phyloP scores from a whole-genome alignment of 2,329 filamentous ascomycete genomes.

The Lachnellula suecica region DNA sequence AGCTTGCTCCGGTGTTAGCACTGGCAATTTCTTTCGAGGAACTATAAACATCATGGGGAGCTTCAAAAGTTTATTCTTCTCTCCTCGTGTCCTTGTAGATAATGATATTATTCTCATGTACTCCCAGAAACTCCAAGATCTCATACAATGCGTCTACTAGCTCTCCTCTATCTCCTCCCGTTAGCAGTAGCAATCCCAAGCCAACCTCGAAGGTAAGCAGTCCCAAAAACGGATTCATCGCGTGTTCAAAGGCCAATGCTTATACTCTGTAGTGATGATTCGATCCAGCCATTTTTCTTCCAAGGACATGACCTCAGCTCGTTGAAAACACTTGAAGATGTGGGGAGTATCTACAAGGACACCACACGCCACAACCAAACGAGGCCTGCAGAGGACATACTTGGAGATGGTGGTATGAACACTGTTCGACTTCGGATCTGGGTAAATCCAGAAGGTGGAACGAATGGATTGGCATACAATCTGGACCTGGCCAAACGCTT shows the following conservation, averaged over 20 bases:
- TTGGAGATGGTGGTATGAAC: conserved; percentile 63
- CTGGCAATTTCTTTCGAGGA: neutral
- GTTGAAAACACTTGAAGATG: conserved; percentile 35
- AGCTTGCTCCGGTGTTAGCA: neutral
- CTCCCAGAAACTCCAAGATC: too few species aligned
- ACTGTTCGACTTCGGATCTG: conserved; percentile 69
- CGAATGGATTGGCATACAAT: conserved; percentile 70
- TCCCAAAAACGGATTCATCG: neutral
- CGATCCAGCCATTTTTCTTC: conserved; percentile 28
- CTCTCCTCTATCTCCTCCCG: conserved; percentile 1
- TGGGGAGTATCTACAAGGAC: conserved; percentile 38
- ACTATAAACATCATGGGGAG: neutral
- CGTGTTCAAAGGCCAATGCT: neutral
- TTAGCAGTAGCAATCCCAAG: conserved; percentile 8
- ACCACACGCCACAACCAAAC: conserved; percentile 34
- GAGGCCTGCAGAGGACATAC: conserved; percentile 58
- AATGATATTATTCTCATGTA: too few species aligned
- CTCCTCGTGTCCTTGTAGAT: too few species aligned
- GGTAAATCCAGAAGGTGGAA: conserved; percentile 64
- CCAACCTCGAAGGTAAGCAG: neutral
- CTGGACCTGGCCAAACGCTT: conserved; percentile 63
- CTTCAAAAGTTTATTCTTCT: too few species aligned
- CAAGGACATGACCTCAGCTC: conserved; percentile 41
- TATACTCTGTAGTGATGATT: neutral
- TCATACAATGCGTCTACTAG: conserved; percentile 2